Evolutionary conservation across 2,329 filamentous ascomycete genomes (phyloP).

Genomic region (Arthrobotrys megalospora): DNA sequence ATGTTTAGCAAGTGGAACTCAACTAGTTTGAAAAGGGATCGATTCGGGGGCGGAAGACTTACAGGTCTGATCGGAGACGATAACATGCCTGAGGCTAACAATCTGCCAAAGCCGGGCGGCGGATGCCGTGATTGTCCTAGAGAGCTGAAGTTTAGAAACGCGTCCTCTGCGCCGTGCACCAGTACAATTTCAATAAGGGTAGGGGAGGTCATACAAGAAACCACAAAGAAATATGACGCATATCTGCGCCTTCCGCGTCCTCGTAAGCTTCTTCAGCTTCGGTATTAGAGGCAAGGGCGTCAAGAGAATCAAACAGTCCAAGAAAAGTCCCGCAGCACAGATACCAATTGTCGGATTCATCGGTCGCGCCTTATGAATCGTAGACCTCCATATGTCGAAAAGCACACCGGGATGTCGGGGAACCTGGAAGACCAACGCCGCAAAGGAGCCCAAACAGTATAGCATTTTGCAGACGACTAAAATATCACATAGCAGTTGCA

Average conservation of each 20-base stretch:
- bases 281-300: slow-evolving; percentile 52
- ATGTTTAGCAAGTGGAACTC: not conserved
- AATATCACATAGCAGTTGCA: slow-evolving; percentile 53
- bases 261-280: slow-evolving; percentile 43
- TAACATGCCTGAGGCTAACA: slow-evolving; percentile 34
- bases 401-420: slow-evolving; percentile 49
- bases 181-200: not conserved
- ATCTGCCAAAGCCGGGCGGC: slow-evolving; percentile 50
- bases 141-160: not conserved
- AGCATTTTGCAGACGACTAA: slow-evolving; percentile 49
- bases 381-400: slow-evolving; percentile 58
- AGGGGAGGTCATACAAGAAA: slow-evolving; percentile 38
- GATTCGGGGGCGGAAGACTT: slow-evolving; percentile 1
- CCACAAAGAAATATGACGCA: slow-evolving; percentile 54
- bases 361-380: slow-evolving; percentile 40
- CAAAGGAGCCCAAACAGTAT: slow-evolving; percentile 47
- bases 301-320: slow-evolving; percentile 51
- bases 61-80: slow-evolving; percentile 58
- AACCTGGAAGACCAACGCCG: slow-evolving; percentile 52
- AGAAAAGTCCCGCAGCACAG: slow-evolving; percentile 43
- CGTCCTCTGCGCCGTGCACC: not conserved
- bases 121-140: slow-evolving; percentile 57
- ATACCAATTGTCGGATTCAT: slow-evolving; percentile 53
- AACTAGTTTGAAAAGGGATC: not conserved
- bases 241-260: slow-evolving; percentile 41